Conservation (phyloP, 805 yeast species). For the Candida ficus region DNA sequence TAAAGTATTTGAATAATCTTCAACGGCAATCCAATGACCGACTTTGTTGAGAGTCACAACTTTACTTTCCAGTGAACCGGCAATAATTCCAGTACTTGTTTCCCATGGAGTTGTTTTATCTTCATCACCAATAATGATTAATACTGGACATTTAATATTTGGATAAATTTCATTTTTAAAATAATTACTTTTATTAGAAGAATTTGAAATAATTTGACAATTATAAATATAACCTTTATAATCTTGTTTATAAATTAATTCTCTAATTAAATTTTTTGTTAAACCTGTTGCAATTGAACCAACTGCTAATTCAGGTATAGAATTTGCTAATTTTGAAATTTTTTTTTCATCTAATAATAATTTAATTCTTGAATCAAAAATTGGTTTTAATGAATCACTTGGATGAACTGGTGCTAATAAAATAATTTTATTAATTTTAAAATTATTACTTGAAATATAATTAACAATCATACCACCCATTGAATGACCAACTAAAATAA, state of each 20-base stretch:
- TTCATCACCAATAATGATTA: constrained; percentile 3
- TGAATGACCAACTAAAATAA: constrained; percentile 6
- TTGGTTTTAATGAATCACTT: not conserved
- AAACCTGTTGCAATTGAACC: not conserved
- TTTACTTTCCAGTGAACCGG: not conserved
- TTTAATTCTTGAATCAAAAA: not conserved
- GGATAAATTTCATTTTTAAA: not conserved
- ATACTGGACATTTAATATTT: constrained; percentile 1
- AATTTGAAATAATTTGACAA: constrained; percentile 1
- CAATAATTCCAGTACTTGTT: not conserved
- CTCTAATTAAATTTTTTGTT: constrained; percentile 3
- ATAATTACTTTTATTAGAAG: not conserved
- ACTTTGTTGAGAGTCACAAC: not conserved
- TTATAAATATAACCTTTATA: constrained; percentile 5
- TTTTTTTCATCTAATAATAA: not conserved
- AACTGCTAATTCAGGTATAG: constrained; percentile 1
- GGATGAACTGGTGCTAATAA: constrained; percentile 1
- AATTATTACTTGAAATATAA: not conserved
- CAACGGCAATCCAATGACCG: constrained; percentile 11
- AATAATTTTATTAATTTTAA: not conserved
- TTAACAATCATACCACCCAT: constrained; percentile 8
- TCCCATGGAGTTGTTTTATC: constrained; percentile 8
- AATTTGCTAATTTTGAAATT: not conserved
- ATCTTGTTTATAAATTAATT: constrained; percentile 3
- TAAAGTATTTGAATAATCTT: not conserved